phyloP scores from a whole-genome alignment of 1,139 yeast species.

The Lodderomyces theae region DNA sequence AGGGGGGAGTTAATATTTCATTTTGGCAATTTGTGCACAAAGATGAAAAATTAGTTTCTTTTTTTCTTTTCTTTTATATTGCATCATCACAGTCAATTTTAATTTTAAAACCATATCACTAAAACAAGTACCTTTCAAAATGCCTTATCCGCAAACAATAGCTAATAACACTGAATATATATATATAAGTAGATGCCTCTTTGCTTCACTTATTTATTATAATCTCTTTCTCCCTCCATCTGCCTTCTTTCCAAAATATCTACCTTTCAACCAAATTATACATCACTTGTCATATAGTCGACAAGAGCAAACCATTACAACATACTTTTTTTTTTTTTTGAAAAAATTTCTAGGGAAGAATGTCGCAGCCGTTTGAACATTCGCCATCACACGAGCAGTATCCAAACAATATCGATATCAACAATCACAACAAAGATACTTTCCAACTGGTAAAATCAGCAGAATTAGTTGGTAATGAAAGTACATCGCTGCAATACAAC shows the following conservation, averaged over 20 bases:
- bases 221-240: neutral
- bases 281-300: neutral
- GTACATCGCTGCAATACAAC: slow-evolving; percentile 1
- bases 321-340: no score
- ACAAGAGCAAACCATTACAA: no score
- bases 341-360: no score
- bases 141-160: neutral
- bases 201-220: no score
- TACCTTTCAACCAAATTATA: neutral
- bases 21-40: neutral
- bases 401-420: neutral
- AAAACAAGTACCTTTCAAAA: neutral
- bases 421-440: slow-evolving; percentile 1
- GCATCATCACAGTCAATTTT: neutral
- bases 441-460: slow-evolving; percentile 7
- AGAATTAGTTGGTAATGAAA: neutral
- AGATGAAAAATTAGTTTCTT: neutral
- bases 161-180: neutral
- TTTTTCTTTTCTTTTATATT: neutral
- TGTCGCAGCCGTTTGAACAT: slow-evolving; percentile 3
- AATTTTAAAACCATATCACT: neutral
- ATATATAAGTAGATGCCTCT: neutral
- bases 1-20: no score
- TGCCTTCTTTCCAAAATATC: neutral
- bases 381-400: slow-evolving; percentile 2